Conservation (phyloP, 257 asterid species). For the Lantana camara region DNA sequence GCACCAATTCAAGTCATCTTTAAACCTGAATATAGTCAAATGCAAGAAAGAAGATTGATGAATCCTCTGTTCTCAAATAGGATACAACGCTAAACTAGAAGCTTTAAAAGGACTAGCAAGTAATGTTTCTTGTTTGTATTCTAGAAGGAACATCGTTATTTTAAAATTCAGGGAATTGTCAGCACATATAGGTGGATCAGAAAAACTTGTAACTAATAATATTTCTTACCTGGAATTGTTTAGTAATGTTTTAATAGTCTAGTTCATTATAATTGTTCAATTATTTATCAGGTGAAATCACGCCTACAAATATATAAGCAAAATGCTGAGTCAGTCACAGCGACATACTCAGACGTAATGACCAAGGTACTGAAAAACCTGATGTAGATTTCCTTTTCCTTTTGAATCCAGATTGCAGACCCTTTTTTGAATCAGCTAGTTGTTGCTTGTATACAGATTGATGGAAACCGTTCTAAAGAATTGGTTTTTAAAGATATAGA, state of each 20-base stretch:
- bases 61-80: background rate
- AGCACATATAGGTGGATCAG: background rate
- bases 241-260: slow-evolving; percentile 15
- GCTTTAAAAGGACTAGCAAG: background rate
- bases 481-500: slow-evolving; percentile 70
- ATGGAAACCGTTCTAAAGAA: slow-evolving; percentile 81
- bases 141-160: slow-evolving; percentile 3
- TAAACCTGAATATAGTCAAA: background rate
- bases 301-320: slow-evolving; percentile 83
- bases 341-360: slow-evolving; percentile 59
- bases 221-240: slow-evolving; percentile 24
- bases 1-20: background rate
- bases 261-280: slow-evolving; percentile 16
- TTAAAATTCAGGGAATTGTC: background rate
- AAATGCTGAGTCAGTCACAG: slow-evolving; percentile 64
- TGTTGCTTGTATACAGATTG: slow-evolving; percentile 50
- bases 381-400: slow-evolving; percentile 17
- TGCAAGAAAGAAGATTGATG: background rate
- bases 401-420: slow-evolving; percentile 16
- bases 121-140: slow-evolving; percentile 4
- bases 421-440: slow-evolving; percentile 19
- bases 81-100: background rate
- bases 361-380: slow-evolving; percentile 50
- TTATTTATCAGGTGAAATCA: slow-evolving; percentile 66
- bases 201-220: slow-evolving; percentile 5